Base-by-base conservation (phyloP, 2,329 filamentous ascomycete genomes). In the Microdochium bolleyi region DNA sequence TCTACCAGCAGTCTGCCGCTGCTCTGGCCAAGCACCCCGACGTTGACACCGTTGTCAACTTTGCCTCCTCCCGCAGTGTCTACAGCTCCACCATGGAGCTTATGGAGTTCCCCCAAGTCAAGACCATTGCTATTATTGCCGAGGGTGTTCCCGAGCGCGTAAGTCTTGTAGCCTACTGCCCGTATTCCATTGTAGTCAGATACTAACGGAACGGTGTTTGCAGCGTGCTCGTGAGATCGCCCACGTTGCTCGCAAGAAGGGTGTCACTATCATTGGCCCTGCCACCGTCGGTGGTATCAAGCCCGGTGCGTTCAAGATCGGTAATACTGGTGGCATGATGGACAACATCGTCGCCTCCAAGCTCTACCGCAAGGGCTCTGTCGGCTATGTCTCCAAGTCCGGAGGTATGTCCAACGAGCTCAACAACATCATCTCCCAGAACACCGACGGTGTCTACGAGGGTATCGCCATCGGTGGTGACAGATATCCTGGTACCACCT, bases 241-340 rank as follows among this genome's bases (percentile, higher is more conserved):
- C 70, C 87, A 97, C 70, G 86, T 95, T 63, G 94, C 94, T 62
- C 83, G 94, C 79, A 92, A 96, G 84, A 99, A 97, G 87, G 92
- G 92, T 58, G 88, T 99, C 70, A 96, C 92, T 74, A 99, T 99
- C 73, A 96, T 99, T 69, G 94, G 94, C 60, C 94, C 94, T 60
- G 94, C 94, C 65, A 99, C 94, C 53, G 94, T 99, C 58, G 94
- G 94, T 84, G 94, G 94, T 67, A 97, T 99, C 79, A 99, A 97
- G 85, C 94, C 94, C 58, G 94, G 94, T 73, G 89, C 89, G 72
- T 99, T 92, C 88, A 99, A 97, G 85, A 99, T 99, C 61, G 94
- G 94, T 73, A 99, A 99, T 84, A 99, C 94, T 66, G 94, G 94
- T 83, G 94, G 94, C 75, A 99, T 99, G 94, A 99, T 99, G 94